These are phyloP conservation scores for Aspergillus sergii DNA, from an alignment of 2,329 filamentous ascomycete genomes.

Conservation along the genomic window DNA sequence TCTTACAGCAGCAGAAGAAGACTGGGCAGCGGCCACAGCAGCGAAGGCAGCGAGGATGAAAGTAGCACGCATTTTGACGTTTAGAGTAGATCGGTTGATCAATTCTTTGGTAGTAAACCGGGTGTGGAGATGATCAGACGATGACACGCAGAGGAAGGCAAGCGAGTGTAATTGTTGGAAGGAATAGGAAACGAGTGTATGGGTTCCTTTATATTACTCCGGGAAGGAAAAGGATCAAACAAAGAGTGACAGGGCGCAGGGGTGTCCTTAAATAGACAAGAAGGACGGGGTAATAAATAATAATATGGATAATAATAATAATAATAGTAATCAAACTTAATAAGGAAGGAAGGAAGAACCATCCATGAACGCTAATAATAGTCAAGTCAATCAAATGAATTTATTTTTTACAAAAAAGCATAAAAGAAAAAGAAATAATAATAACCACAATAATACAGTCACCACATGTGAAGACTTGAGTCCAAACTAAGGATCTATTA, in stretches of 20 bases:
- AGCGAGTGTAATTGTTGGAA: conserved; percentile 12
- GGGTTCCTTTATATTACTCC: conserved; percentile 20
- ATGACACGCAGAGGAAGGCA: background rate
- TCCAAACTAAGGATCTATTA: background rate
- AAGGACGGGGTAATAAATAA: conserved; percentile 13
- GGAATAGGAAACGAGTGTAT: conserved; percentile 13
- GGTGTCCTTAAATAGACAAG: conserved; percentile 21
- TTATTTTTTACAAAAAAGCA: background rate
- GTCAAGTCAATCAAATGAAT: background rate
- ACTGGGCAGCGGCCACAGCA: conserved; percentile 46
- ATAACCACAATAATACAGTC: background rate
- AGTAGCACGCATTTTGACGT: conserved; percentile 50
- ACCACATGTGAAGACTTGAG: conserved; percentile 2
- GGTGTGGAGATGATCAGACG: background rate
- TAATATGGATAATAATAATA: conserved; percentile 3
- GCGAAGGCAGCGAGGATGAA: conserved; percentile 48
- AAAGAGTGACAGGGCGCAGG: conserved; percentile 20
- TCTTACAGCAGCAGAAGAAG: conserved; percentile 26
- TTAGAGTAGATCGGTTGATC: conserved; percentile 16
- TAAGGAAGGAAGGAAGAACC: background rate
- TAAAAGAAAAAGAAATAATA: background rate
- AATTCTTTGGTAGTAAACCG: conserved; percentile 1
- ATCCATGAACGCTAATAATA: background rate
- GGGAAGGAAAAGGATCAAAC: conserved; percentile 11
- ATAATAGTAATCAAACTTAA: background rate